Base-by-base conservation (phyloP, 495 filamentous ascomycete species). In the Xylaria curta region DNA sequence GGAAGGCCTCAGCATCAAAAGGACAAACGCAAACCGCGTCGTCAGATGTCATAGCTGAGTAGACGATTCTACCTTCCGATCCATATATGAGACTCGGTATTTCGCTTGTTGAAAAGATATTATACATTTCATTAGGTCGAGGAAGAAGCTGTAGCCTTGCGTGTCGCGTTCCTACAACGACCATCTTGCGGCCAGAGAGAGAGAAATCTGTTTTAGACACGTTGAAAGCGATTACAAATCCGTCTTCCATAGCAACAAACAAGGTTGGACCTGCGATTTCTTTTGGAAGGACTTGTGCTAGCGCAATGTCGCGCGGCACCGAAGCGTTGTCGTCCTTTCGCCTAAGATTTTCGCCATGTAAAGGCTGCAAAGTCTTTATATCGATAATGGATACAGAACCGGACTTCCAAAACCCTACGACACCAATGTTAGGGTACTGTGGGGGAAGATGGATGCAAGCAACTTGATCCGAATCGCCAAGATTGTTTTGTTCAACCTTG, bases 21-120 rank as follows among this genome's bases (percentile, higher is more conserved):
- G 92, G 85, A 74, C 93, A 96, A 36, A 98, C 87, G 47, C 89
- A 90, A 6, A 89, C 89, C 6, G 94, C 92, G 61, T 93, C 90
- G 74, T 97, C 93, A 2, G 94, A 94, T 63, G 97, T 98, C n/a
- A 98, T 91, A 1, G 97, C 94, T 21, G 94, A 97, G 84, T 96
- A 99, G 8, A 97, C 90, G 36, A 97, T 91, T 13, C 95, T 88
- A 1, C 92, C 93, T 76, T 98, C 94, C 7, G 91, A 90, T 21
- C 91, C 91, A 74, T 98, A 98, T 63, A 98, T 97, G 61, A 99
- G 79, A 73, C 92, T 97, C 19, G 96, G 93, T 76, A 98, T 93
- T 72, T 98, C 96, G 74, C 94, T 97, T 0, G 92, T 95, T 1
- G 95, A 93, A 75, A 99, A 97, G 0, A 99, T 92, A 78, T 93